Conservation (phyloP, 108 stramenopile genomes). For the Nitzschia sp. region DNA sequence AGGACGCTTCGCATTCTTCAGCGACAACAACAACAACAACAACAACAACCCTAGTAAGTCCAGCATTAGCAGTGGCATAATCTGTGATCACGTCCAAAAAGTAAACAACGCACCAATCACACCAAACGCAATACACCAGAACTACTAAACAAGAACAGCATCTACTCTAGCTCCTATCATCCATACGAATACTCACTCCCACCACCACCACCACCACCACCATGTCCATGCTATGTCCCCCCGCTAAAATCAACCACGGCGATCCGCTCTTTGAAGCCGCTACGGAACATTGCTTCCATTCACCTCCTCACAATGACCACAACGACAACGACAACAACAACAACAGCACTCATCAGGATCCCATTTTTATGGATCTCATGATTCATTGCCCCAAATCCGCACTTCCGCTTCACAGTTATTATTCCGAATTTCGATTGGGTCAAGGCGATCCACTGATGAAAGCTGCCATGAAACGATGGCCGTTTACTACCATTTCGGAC, state of each 20-base stretch:
- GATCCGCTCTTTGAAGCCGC: slow-evolving; percentile 4
- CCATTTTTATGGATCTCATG: slow-evolving; percentile 1
- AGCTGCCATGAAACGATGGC: slow-evolving; percentile 18
- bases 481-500: slow-evolving; percentile 1
- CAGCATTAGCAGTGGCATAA: background rate
- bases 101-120: background rate
- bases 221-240: background rate
- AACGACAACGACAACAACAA: background rate
- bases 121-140: background rate
- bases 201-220: background rate
- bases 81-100: background rate
- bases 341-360: background rate
- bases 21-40: no score
- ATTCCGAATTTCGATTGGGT: slow-evolving; percentile 20
- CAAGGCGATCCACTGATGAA: slow-evolving; percentile 20
- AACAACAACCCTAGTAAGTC: no score
- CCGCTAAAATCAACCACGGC: background rate
- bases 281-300: background rate
- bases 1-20: no score
- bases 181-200: background rate
- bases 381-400: background rate
- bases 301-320: background rate
- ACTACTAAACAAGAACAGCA: background rate
- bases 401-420: slow-evolving; percentile 23
- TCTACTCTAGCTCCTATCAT: no score